phyloP scores from a whole-genome alignment of 2,329 filamentous ascomycete genomes.

The Neonectria punicea region DNA sequence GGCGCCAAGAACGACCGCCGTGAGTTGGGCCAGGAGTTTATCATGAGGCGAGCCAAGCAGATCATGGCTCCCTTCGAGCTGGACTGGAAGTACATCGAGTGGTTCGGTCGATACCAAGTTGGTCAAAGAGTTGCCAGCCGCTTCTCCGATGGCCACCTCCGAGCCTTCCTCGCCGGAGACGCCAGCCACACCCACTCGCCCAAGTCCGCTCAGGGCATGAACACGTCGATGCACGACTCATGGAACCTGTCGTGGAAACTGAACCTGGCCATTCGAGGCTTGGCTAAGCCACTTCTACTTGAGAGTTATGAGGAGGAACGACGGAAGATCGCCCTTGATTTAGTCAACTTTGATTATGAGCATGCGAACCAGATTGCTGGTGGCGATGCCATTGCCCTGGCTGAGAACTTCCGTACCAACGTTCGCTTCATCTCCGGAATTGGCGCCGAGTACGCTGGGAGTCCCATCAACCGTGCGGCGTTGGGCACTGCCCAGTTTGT shows the following conservation, averaged over 20 bases:
- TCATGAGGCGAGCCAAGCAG: slow-evolving; percentile 73
- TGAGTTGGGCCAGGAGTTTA: slow-evolving; percentile 68
- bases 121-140: slow-evolving; percentile 76
- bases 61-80: slow-evolving; percentile 69
- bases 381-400: slow-evolving; percentile 71
- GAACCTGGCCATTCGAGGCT: slow-evolving; percentile 63
- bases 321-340: slow-evolving; percentile 68
- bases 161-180: slow-evolving; percentile 77
- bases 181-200: slow-evolving; percentile 79
- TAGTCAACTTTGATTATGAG: slow-evolving; percentile 68
- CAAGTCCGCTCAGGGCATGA: slow-evolving; percentile 77
- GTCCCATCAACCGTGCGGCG: slow-evolving; percentile 58
- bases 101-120: slow-evolving; percentile 79
- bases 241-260: slow-evolving; percentile 69
- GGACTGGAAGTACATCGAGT: slow-evolving; percentile 70
- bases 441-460: slow-evolving; percentile 69
- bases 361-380: slow-evolving; percentile 68
- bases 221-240: slow-evolving; percentile 69
- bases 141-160: slow-evolving; percentile 70
- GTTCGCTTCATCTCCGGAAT: slow-evolving; percentile 79
- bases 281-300: slow-evolving; percentile 65
- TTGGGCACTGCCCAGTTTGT: slow-evolving; percentile 51
- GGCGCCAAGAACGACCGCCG: slow-evolving; percentile 52
- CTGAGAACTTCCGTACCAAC: slow-evolving; percentile 76
- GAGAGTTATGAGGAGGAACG: slow-evolving; percentile 72